A percentile compares a stretch with the other conserved stretches of the same genome.
These are phyloP conservation scores for Neopestalotiopsis sp. DNA, from an alignment of 2,329 filamentous ascomycete genomes.

Conservation along the genomic window DNA sequence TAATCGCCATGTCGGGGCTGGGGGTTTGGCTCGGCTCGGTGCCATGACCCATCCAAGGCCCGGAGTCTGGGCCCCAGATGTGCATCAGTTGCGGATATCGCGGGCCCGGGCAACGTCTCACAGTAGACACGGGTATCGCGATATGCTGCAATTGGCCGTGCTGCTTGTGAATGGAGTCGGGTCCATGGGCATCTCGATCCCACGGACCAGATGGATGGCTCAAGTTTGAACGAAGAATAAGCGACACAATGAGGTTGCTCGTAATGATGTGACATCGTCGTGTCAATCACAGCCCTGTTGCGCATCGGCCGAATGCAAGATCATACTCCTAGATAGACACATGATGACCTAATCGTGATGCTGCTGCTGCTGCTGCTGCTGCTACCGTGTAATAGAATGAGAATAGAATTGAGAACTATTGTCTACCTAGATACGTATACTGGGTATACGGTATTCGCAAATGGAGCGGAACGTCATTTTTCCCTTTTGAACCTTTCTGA, in stretches of 20 bases:
- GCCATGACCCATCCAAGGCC: neutral
- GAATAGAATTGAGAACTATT: too few species aligned
- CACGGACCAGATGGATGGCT: neutral
- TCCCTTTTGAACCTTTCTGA: too few species aligned
- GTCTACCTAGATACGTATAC: too few species aligned
- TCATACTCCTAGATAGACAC: too few species aligned
- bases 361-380: too few species aligned
- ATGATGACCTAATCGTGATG: too few species aligned
- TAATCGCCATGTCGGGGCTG: neutral
- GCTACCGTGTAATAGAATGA: too few species aligned
- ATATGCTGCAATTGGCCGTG: conserved; percentile 1
- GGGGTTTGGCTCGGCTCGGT: neutral
- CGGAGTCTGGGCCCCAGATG: neutral
- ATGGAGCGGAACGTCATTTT: too few species aligned
- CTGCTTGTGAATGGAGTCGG: neutral
- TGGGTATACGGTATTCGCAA: too few species aligned
- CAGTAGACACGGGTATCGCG: neutral
- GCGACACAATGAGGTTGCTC: neutral
- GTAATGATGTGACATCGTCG: neutral
- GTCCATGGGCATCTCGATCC: conserved; percentile 1
- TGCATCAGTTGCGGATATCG: neutral
- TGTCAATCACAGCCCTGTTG: neutral
- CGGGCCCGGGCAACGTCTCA: neutral
- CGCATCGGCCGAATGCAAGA: neutral
- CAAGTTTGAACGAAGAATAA: neutral